Evolutionary conservation across 208 protist species (phyloP).

Genomic region (Crithidia expoeki): DNA sequence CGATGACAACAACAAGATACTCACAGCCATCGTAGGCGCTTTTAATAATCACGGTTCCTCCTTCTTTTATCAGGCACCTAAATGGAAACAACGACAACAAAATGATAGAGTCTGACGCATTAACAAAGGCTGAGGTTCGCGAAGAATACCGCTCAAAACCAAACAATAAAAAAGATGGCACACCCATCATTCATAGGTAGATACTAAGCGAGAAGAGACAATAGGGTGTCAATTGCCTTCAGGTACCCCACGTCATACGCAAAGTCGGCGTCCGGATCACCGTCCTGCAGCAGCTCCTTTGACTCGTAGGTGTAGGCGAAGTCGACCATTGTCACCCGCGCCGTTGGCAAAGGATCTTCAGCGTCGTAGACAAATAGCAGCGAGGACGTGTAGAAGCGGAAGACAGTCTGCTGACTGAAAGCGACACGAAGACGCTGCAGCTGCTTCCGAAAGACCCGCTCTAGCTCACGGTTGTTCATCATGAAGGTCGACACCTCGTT

Average conservation of each 20-base stretch:
- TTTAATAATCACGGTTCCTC: too few relatives aligned
- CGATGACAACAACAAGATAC: too few relatives aligned
- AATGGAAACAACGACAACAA: not conserved
- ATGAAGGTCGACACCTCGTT: slow-evolving; percentile 56
- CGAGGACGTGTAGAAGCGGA: slow-evolving; percentile 88
- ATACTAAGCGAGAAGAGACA: slow-evolving; percentile 51
- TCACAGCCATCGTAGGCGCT: too few relatives aligned
- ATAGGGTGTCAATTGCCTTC: slow-evolving; percentile 73
- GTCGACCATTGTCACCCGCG: slow-evolving; percentile 87
- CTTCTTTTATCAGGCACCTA: too few relatives aligned
- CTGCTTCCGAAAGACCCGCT: slow-evolving; percentile 46
- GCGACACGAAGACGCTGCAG: slow-evolving; percentile 54
- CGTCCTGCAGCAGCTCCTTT: slow-evolving; percentile 57
- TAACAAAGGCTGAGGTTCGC: too few relatives aligned
- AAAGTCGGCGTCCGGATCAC: slow-evolving; percentile 62
- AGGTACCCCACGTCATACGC: slow-evolving; percentile 80
- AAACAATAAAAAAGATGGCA: not conserved
- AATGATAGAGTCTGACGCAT: too few relatives aligned
- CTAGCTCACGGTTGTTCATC: slow-evolving; percentile 25
- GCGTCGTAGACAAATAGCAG: slow-evolving; percentile 89
- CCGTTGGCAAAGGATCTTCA: slow-evolving; percentile 56
- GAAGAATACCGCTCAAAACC: too few relatives aligned
- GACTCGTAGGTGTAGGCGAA: slow-evolving; percentile 89
- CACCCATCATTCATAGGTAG: not conserved
- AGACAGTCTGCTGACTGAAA: slow-evolving; percentile 68